phyloP scores from a whole-genome alignment of 805 yeast species.

The Saturnispora dispora region DNA sequence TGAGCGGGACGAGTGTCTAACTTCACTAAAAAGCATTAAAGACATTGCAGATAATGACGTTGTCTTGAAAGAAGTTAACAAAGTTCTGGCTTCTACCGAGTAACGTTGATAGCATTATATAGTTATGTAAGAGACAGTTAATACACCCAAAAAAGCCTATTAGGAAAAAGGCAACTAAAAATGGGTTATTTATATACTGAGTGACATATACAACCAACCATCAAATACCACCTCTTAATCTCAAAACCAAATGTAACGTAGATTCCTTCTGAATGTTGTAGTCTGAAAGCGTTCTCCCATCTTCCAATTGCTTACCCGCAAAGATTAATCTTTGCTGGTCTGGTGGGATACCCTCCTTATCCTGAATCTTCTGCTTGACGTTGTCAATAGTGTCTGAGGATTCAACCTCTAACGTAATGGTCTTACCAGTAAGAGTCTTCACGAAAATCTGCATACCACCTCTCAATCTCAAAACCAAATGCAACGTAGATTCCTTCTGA shows the following conservation, averaged over 20 bases:
- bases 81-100: slow-evolving; percentile 6
- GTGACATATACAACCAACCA: not conserved
- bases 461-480: slow-evolving; percentile 79
- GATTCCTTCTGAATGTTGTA: slow-evolving; percentile 99
- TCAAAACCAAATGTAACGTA: slow-evolving; percentile 88
- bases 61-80: slow-evolving; percentile 31
- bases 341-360: slow-evolving; percentile 96
- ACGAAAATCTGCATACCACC: slow-evolving; percentile 67
- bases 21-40: slow-evolving; percentile 15
- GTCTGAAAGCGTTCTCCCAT: slow-evolving; percentile 92
- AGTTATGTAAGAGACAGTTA: not conserved
- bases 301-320: slow-evolving; percentile 96
- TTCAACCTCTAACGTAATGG: slow-evolving; percentile 88
- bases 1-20: slow-evolving; percentile 43
- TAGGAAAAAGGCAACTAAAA: not conserved
- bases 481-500: slow-evolving; percentile 98
- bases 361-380: slow-evolving; percentile 94
- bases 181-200: not conserved
- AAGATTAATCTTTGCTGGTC: slow-evolving; percentile 96
- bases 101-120: not conserved
- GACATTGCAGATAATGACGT: slow-evolving; percentile 34
- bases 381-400: slow-evolving; percentile 96
- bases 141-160: not conserved
- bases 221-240: slow-evolving; percentile 84
- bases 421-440: slow-evolving; percentile 53